Percentiles rank a stretch among this genome's conserved stretches.
phyloP scores from a whole-genome alignment of 2,329 filamentous ascomycete species.

The Aspergillus melleus region DNA sequence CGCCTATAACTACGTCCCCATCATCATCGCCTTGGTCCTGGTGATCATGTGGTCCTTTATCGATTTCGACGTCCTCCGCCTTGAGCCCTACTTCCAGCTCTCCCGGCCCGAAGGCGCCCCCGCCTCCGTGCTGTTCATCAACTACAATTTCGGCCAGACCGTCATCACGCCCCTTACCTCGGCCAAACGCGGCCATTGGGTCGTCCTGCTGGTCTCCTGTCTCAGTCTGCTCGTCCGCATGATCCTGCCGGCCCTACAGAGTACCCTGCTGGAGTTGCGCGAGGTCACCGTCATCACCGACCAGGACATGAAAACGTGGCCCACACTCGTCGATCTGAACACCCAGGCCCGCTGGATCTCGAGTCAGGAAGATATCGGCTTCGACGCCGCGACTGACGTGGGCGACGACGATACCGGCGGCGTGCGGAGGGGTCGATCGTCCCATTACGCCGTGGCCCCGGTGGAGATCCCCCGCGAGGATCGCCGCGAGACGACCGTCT shows the following conservation, averaged over 20 bases:
- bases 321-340: constrained; percentile 26
- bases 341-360: constrained; percentile 33
- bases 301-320: constrained; percentile 30
- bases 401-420: constrained; percentile 18
- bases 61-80: constrained; percentile 51
- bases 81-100: constrained; percentile 51
- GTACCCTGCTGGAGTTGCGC: constrained; percentile 32
- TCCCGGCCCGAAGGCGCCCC: constrained; percentile 33
- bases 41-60: constrained; percentile 51
- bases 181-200: constrained; percentile 32
- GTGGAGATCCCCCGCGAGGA: constrained; percentile 30
- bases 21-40: constrained; percentile 47
- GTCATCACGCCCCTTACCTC: constrained; percentile 35
- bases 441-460: constrained; percentile 31
- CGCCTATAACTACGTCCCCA: constrained; percentile 42
- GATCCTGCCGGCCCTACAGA: constrained; percentile 34
- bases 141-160: constrained; percentile 39
- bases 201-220: constrained; percentile 33
- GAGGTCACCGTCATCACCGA: constrained; percentile 24
- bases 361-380: constrained; percentile 26
- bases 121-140: constrained; percentile 35
- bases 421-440: constrained; percentile 26
- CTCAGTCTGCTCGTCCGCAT: constrained; percentile 34
- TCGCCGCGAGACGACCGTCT: constrained; percentile 26
- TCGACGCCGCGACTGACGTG: constrained; percentile 21